Evolutionary conservation across 2,329 filamentous ascomycete species (phyloP), one percentile per base, ranked within the genome.

Genomic region (Fusarium sp.): DNA sequence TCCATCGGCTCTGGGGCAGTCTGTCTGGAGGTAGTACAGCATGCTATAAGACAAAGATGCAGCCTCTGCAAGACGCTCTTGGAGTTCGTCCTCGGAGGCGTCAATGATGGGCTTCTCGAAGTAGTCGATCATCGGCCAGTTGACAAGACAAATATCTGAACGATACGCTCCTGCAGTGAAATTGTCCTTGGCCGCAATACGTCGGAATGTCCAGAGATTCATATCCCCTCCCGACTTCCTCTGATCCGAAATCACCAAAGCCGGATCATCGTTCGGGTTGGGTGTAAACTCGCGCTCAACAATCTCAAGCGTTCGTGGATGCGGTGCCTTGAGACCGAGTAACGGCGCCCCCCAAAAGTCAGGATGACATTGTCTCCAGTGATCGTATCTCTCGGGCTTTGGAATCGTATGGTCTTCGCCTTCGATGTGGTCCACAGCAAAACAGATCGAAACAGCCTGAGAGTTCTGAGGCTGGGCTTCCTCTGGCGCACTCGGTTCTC

Each of bases 91-190:
- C 4, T 75, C 71, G 0, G 60, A 29, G 0, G 72, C 66, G 15
- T 75, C 72, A 21, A 75, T 72, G 33, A 75, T 74, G 37, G 72
- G 70, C 11, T 71, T 71, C 50, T 75, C 73, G 3, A 75, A 75
- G 54, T 74, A 75, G 17, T 75, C 73, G 8, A 75, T 75, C 73
- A 75, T 75, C 0, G 73, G 73, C 73, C 73, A 75, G 45, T 75
- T 75, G 11, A 75, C 73, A 39, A 75, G 63, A 15, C 72, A 74
- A 1, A 75, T 59, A 37, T 75, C 73, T 0, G 73, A 75, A 4
- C 43, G 40, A 18, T 75, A 75, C 2, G 69, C 66, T 1, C 73
- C 73, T 0, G 59, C 43, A 0, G 17, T 46, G 35, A 74, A 75
- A 46, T 75, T 75, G 6, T 74, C 70, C 4, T 58, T 55, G 0